Conservation (phyloP, 805 yeast genomes). For the Kodamaea neixiangensis region DNA sequence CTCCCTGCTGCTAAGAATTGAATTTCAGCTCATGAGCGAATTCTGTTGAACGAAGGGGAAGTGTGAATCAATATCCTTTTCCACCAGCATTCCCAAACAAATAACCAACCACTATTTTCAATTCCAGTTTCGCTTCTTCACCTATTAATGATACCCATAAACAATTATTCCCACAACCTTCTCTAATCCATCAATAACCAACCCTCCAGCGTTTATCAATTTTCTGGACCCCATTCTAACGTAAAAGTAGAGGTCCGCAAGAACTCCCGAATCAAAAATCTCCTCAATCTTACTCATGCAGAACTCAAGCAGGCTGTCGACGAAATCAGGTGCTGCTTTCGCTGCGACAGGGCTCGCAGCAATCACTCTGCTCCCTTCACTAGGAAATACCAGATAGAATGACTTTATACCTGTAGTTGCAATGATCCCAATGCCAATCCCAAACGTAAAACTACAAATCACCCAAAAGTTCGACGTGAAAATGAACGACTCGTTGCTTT, state of each 20-base stretch:
- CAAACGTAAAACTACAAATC: slow-evolving; percentile 36
- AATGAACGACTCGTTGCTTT: not conserved
- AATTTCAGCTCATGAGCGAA: not conserved
- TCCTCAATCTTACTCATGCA: not conserved
- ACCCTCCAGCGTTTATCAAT: slow-evolving; percentile 2
- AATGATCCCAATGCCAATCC: slow-evolving; percentile 36
- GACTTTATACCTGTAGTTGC: slow-evolving; percentile 5
- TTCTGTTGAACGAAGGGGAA: too few relatives aligned
- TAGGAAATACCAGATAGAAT: not conserved
- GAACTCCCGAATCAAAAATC: not conserved
- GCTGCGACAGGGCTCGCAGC: not conserved
- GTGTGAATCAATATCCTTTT: not conserved
- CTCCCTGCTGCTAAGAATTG: not conserved
- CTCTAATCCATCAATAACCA: slow-evolving; percentile 8
- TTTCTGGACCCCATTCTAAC: slow-evolving; percentile 4
- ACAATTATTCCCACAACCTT: slow-evolving; percentile 8
- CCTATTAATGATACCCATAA: slow-evolving; percentile 1
- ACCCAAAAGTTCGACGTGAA: slow-evolving; percentile 20
- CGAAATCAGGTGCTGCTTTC: not conserved
- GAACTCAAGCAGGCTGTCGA: slow-evolving; percentile 1
- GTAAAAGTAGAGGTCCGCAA: not conserved
- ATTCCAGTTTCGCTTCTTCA: not conserved
- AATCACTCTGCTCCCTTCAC: not conserved
- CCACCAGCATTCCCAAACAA: not conserved
- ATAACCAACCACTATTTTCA: not conserved